Base-by-base conservation (phyloP, 306 rosid genomes). In the Cicer pinnatifidum region DNA sequence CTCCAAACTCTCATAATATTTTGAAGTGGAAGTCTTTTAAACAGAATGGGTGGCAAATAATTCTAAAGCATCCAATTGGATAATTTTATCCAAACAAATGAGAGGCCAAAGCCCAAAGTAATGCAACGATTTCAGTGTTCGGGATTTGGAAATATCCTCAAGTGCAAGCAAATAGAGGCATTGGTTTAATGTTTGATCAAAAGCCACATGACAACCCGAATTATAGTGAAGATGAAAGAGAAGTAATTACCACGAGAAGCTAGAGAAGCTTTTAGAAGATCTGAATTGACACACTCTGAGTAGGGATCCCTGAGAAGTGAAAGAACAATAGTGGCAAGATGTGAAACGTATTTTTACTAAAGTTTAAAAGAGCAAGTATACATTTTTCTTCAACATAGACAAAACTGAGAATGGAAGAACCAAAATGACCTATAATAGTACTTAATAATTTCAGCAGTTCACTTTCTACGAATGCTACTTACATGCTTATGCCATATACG, bases 301-400 rank as follows among this genome's bases (percentile, higher is more conserved):
- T 87, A 87, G 33, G 98, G 98, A 87, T 90, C 96, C 98, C 98
- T 90, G 83, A 67, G 70, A 79, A 77, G 66, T 45, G 65, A 69
- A 70, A 73, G 45, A 39, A 48, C 54, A 81, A 59, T 17, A 19
- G 64, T 50, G 59, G 58, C 37, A 75, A 66, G 20, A 63, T 3
- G 71, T 71, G 11, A 81, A 56, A 54, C 4, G 2, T 5, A 28
- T 3, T 28, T 39, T 33, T 4, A 33, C 44, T 56, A 8, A 58
- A 64, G 72, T 66, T 70, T 41, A 19, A 47, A 39, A 62, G 28
- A 56, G 54, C 15, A 33, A 20, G 45, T 9, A 19, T n/a, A 56
- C 8, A 3, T 19, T 7, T 39, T 37, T 10, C 59, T 63, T 66
- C 52, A 69, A 58, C 11, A 71, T 17, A 66, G 16, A 59, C 58